A percentile compares a stretch with the other conserved stretches of the same genome.
Evolutionary conservation across 495 filamentous ascomycete species (phyloP).

Genomic region (Tuber indicum): DNA sequence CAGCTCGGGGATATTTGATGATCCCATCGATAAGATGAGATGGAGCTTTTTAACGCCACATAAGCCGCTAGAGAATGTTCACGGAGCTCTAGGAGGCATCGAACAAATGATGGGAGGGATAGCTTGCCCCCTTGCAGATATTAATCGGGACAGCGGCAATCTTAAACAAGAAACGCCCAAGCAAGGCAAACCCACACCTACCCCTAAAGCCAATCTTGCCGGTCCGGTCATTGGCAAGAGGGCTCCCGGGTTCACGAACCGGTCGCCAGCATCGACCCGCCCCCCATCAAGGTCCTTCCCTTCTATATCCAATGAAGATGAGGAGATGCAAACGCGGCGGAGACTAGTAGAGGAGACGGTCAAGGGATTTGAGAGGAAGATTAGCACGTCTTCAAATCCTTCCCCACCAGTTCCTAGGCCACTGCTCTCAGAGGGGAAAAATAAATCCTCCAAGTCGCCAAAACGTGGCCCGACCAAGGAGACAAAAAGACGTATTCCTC

Average conservation of each 20-base stretch:
- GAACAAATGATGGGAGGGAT: background rate
- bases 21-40: conserved; percentile 20
- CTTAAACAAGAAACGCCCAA: background rate
- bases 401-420: background rate
- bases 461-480: background rate
- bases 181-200: background rate
- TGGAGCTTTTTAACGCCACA: conserved; percentile 20
- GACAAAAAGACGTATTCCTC: background rate
- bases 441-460: background rate
- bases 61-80: background rate
- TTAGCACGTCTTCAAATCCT: background rate
- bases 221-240: background rate
- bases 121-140: background rate
- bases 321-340: background rate
- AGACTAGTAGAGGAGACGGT: background rate
- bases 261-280: background rate
- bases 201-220: background rate
- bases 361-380: background rate
- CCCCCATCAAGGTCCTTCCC: background rate
- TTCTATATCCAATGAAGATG: background rate
- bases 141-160: background rate
- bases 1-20: conserved; percentile 7
- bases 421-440: background rate
- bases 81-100: background rate
- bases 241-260: background rate